Conservation (phyloP, 192 early-diverging fungal genomes). For the Entophlyctis luteolus region DNA sequence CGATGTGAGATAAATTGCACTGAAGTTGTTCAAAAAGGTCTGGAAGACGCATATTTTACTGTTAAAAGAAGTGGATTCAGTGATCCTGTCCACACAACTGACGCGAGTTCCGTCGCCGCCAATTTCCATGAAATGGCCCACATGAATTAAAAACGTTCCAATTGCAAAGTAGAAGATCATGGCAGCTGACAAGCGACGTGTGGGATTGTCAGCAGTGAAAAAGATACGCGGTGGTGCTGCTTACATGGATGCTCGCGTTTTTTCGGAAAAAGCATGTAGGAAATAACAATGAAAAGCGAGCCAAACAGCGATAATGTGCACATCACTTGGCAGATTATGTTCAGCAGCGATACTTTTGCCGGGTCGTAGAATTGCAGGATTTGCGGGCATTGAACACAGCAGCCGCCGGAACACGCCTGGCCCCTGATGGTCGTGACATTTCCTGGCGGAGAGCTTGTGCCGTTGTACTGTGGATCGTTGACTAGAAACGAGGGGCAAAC, state of each 20-base stretch:
- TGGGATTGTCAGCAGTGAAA: not conserved
- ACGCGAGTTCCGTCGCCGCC: not conserved
- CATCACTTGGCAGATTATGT: not conserved
- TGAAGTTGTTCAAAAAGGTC: not conserved
- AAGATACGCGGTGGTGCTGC: no score
- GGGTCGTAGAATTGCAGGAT: not conserved
- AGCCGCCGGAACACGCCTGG: not conserved
- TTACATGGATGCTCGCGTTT: not conserved
- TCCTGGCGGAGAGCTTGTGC: not conserved
- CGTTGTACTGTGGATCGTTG: not conserved
- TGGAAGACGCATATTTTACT: not conserved
- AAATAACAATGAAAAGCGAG: not conserved
- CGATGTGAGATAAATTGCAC: not conserved
- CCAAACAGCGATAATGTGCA: not conserved
- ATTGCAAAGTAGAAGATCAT: not conserved
- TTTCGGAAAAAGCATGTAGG: constrained; percentile 14
- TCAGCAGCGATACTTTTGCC: not conserved
- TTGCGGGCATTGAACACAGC: not conserved
- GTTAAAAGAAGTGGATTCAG: not conserved
- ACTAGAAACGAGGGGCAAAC: not conserved
- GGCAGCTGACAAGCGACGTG: not conserved
- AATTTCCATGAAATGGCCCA: not conserved
- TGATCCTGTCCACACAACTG: constrained; percentile 1
- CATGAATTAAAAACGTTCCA: not conserved
- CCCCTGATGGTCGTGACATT: not conserved